Base-by-base conservation (phyloP, 257 asterid species). In the Nyctanthes arbortristis region DNA sequence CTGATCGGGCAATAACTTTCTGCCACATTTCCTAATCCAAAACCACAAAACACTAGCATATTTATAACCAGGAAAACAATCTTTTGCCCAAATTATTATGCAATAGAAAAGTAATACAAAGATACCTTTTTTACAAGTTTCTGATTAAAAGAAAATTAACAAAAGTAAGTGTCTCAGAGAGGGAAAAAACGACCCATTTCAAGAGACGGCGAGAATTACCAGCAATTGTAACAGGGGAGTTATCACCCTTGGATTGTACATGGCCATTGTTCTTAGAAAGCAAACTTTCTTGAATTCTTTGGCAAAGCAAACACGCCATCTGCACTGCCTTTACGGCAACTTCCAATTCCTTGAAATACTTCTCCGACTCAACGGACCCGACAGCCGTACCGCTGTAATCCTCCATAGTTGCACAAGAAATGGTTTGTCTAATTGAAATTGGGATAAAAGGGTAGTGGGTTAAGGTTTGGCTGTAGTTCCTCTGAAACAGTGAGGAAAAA, bases 241-340 rank as follows among this genome's bases (percentile, higher is more conserved):
- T 58, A n/a, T 88, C 94, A n/a, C 81, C 82, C 77, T 90, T 90
- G 80, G 93, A 75, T 24, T 82, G 89, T 16, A 88, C 85, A 10
- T 78, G 81, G 1, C 71, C 75, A 37, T 36, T 66, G 68, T 65
- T 76, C 18, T 75, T 45, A 3, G 70, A 64, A 72, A 88, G 58
- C 77, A 90, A 64, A 28, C 58, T 74, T 34, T 82, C 66, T 65
- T 88, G 97, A 67, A 88, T 84, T 69, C 75, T 75, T 73, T 81
- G 81, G 68, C 96, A 90, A 30, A 88, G 83, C 84, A 83, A 76
- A 40, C 84, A 83, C 20, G 97, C 92, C 96, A 90, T 70, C 54
- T 90, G 97, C 25, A 90, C 97, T 22, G 94, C 97, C 79, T 85
- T 90, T 7, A 88, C 97, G 1, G 94, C 96, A 24, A 90, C 77